Evolutionary conservation across 176 grass and related monocot species (phyloP), one percentile per base, ranked within the genome.

Genomic region (Lolium multiflorum): DNA sequence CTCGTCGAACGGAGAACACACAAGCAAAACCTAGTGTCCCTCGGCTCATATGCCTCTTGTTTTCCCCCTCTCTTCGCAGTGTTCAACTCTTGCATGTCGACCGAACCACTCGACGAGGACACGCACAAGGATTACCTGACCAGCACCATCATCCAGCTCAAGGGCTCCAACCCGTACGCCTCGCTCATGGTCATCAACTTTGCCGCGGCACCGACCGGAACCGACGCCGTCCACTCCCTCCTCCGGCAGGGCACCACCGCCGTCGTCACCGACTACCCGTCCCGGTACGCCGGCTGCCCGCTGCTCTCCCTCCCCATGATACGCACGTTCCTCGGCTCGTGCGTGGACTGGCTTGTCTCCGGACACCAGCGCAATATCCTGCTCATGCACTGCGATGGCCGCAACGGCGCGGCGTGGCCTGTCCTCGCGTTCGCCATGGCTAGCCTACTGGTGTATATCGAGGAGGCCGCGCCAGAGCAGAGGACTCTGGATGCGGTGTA

Each of bases 131-230:
- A 85, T 9, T 81, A 94, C 86, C 72, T 91, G 58, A 80, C 46
- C 38, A 79, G 86, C 59, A 87, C 56, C 65, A 46, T 94, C 41
- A 82, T 85, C 48, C 92, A 94, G 75, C 80, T 91, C 17, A 80
- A 70, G 67, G 74, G 83, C 51, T 74, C 72, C 83, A 84, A 81
- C 51, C 80, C 87, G 1, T 52, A 91, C 62, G 65, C 86, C 17
- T 91, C 92, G 26, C 79, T 89, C 26, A 89, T 94, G 83, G 83
- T 91, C 47, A 24, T 91, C 67, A 89, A 94, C 82, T 89, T 91
- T 35, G 71, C 79, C 59, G 78, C 15, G 35, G 86, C 71, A 31
- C 65, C 72, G 69, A 76, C 39, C 87, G 18, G 52, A 77, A 55
- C 43, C 39, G 77, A 25, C 49, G 31, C 81, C 44, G 64, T 59